Percentiles rank a stretch among this genome's conserved stretches.
phyloP scores from a whole-genome alignment of 2,329 filamentous ascomycete genomes.

The Penicillium sp. region DNA sequence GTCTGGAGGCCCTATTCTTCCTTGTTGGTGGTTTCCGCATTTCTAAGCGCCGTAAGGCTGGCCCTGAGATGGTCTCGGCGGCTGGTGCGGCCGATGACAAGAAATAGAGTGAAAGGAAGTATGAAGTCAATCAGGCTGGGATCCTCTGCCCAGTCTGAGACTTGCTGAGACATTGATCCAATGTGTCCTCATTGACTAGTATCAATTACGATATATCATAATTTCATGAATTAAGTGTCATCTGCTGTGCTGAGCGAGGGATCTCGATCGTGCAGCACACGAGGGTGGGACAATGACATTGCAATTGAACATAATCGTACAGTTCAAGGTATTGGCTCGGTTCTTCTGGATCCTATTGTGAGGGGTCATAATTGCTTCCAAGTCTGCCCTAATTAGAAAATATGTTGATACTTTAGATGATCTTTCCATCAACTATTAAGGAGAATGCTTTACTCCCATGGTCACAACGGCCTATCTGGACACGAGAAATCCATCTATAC shows the following conservation, averaged over 20 bases:
- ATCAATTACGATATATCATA: slow-evolving; percentile 4
- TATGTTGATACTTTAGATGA: too few species aligned
- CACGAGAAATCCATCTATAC: neutral
- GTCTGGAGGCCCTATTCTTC: slow-evolving; percentile 53
- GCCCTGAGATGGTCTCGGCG: slow-evolving; percentile 7
- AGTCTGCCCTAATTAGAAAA: too few species aligned
- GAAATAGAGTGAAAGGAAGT: slow-evolving; percentile 3
- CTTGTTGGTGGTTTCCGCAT: slow-evolving; percentile 57
- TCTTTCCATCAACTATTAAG: too few species aligned
- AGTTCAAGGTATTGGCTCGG: too few species aligned
- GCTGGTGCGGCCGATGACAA: slow-evolving; percentile 19
- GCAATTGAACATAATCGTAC: too few species aligned
- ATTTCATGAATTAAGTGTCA: neutral
- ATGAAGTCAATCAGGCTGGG: neutral
- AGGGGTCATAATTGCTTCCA: too few species aligned
- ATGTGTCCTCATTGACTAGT: slow-evolving; percentile 5
- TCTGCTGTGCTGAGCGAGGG: neutral
- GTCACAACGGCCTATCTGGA: too few species aligned
- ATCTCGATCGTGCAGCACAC: too few species aligned
- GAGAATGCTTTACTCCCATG: too few species aligned
- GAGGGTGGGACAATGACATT: too few species aligned
- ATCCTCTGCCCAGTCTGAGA: slow-evolving; percentile 6
- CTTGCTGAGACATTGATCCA: slow-evolving; percentile 1
- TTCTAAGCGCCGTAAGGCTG: slow-evolving; percentile 50
- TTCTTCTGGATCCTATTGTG: too few species aligned